Evolutionary conservation across 495 filamentous ascomycete genomes (phyloP).

Genomic region (Penicillium herquei): DNA sequence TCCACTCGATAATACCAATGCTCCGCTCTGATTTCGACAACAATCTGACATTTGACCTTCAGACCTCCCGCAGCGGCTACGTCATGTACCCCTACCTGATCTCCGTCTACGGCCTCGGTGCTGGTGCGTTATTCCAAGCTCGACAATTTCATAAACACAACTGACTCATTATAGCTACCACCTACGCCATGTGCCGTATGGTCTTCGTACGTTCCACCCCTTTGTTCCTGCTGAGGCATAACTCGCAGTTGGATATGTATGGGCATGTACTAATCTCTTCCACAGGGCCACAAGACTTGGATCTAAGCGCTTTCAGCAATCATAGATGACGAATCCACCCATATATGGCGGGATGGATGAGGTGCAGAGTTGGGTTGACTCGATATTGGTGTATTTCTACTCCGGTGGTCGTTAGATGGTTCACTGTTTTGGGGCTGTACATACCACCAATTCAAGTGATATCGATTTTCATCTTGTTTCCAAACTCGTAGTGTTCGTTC

Average conservation of each 20-base stretch:
- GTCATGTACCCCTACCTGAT: slow-evolving; percentile 74
- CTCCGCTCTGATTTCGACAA: slow-evolving; percentile 6
- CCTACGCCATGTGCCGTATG: slow-evolving; percentile 57
- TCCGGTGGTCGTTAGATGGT: slow-evolving; percentile 31
- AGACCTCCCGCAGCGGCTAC: slow-evolving; percentile 63
- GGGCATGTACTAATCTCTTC: slow-evolving; percentile 23
- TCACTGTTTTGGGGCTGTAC: slow-evolving; percentile 43
- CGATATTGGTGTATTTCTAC: slow-evolving; percentile 44
- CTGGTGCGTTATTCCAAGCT: slow-evolving; percentile 47
- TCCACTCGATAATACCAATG: slow-evolving; percentile 16
- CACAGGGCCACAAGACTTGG: slow-evolving; percentile 84
- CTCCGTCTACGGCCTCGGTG: slow-evolving; percentile 59
- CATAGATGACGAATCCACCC: slow-evolving; percentile 40
- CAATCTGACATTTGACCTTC: slow-evolving; percentile 12
- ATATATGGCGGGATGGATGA: slow-evolving; percentile 7
- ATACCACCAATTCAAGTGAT: slow-evolving; percentile 39
- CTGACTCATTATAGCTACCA: slow-evolving; percentile 47
- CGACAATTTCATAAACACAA: slow-evolving; percentile 6
- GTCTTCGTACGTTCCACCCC: slow-evolving; percentile 46
- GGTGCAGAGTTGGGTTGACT: slow-evolving; percentile 15
- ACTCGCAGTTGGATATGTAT: background rate
- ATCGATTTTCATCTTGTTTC: background rate
- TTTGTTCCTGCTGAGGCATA: background rate
- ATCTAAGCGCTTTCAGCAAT: slow-evolving; percentile 56
- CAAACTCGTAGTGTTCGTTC: too few species aligned